Evolutionary conservation across 331 rosid species (phyloP).

Genomic region (Ulmus americana): DNA sequence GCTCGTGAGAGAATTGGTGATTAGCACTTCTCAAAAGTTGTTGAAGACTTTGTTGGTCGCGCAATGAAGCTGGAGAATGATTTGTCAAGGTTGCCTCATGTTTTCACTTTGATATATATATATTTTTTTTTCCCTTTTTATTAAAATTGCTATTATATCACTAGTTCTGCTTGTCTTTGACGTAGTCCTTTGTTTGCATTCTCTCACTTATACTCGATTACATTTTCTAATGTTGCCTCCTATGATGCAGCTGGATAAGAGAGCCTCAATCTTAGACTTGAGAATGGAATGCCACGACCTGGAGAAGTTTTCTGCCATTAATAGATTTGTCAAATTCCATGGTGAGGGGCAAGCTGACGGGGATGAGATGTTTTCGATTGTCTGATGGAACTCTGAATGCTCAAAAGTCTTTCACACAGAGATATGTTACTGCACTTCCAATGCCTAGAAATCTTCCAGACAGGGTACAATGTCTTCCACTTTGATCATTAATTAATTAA

Average conservation of each 20-base stretch:
- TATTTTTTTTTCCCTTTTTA: slow-evolving; percentile 21
- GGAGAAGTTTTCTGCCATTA: slow-evolving; percentile 90
- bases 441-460: slow-evolving; percentile 95
- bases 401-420: slow-evolving; percentile 65
- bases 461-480: slow-evolving; percentile 99
- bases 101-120: not conserved
- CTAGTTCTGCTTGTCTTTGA: too few species aligned
- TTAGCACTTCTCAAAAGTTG: slow-evolving; percentile 47
- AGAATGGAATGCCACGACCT: slow-evolving; percentile 94
- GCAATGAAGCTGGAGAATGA: slow-evolving; percentile 75
- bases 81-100: slow-evolving; percentile 56
- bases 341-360: slow-evolving; percentile 84
- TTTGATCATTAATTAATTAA: slow-evolving; percentile 90
- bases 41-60: slow-evolving; percentile 51
- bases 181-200: slow-evolving; percentile 1
- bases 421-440: slow-evolving; percentile 76
- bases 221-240: slow-evolving; percentile 15
- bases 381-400: slow-evolving; percentile 49
- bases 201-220: not conserved
- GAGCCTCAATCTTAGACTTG: slow-evolving; percentile 76
- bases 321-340: slow-evolving; percentile 91
- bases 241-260: slow-evolving; percentile 63
- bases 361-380: slow-evolving; percentile 48
- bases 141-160: not conserved
- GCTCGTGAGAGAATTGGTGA: slow-evolving; percentile 35